Evolutionary conservation across 768 basidiomycete species (phyloP), one percentile per base, ranked within the genome.

Genomic region (Mycena kentingensis): DNA sequence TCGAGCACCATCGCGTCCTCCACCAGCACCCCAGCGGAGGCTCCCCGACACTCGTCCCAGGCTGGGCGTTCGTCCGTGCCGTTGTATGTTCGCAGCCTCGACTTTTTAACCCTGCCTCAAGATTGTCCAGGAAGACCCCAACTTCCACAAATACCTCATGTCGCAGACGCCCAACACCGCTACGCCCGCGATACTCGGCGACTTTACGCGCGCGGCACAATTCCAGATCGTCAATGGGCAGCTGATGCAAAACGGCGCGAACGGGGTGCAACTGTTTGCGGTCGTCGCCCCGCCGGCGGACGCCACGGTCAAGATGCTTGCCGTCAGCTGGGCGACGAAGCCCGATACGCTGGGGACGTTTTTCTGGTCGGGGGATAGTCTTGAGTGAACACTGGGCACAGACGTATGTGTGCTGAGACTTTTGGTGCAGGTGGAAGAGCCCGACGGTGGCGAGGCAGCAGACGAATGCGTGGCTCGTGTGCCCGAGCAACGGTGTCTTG

Each of bases 61-160:
- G 76, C 5, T 74, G 78, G 53, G 78, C 78, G 8, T 84, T 81
- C 72, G 79, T 85, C 56, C 78, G 80, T 52, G 77, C 80, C 8
- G 80, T 81, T 19, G 80, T 81, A 61, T 50, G 78, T 68, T 12
- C 19, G 3, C 21, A 36, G 21, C 21, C 3, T 54, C 32, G 18
- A 11, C 13, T 38, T 7, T 37, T 22, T 27, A 13, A 46, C 4
- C 4, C 28, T 37, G 18, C 15, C 21, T 32, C 27, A 19, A 29
- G 16, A 37, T 34, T 19, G 41, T 4, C 10, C 52, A 82, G 80
- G 77, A 74, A 51, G 77, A 73, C 29, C 81, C 81, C 3, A 80
- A 82, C 66, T 83, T 82, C 77, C 82, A 82, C 66, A 73, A 82
- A 58, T 84, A 84, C 64, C 77, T 85, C 28, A 77, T 75, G 36